Percentiles rank a stretch among this genome's conserved stretches.
These are phyloP conservation scores for Fusarium circinatum DNA, from an alignment of 2,329 filamentous ascomycete genomes.

Conservation along the genomic window DNA sequence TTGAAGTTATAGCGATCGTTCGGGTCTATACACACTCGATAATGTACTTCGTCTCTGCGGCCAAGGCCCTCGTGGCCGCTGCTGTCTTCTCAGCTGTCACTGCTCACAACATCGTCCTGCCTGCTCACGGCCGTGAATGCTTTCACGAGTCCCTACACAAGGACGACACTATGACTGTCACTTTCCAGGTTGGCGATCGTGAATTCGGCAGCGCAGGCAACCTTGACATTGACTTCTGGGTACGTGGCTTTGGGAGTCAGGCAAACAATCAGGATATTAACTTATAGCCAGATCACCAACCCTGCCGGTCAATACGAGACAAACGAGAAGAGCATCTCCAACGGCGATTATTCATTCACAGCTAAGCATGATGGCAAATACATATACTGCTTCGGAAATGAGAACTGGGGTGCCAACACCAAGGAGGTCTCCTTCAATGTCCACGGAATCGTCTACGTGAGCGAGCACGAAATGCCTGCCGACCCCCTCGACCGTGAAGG, in stretches of 20 bases:
- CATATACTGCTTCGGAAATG: constrained; percentile 98
- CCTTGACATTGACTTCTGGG: constrained; percentile 98
- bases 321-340: constrained; percentile 83
- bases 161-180: constrained; percentile 98
- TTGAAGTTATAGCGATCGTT: constrained; percentile 16
- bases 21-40: constrained; percentile 6
- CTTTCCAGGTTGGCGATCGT: constrained; percentile 96
- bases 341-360: constrained; percentile 92
- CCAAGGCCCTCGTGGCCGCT: constrained; percentile 56
- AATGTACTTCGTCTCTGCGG: constrained; percentile 51
- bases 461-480: constrained; percentile 82
- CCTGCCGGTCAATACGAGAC: constrained; percentile 80
- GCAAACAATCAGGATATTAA: constrained; percentile 25
- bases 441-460: constrained; percentile 97
- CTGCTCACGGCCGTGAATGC: constrained; percentile 93
- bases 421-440: constrained; percentile 99
- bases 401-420: constrained; percentile 94
- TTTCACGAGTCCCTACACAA: constrained; percentile 94
- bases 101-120: constrained; percentile 96
- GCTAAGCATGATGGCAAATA: constrained; percentile 88
- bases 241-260: constrained; percentile 57
- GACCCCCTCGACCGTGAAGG: constrained; percentile 93
- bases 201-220: constrained; percentile 96
- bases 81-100: constrained; percentile 66
- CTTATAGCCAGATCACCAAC: constrained; percentile 73